Conservation (phyloP, 169 alveolate genomes). For the Amoebophrya sp. region DNA sequence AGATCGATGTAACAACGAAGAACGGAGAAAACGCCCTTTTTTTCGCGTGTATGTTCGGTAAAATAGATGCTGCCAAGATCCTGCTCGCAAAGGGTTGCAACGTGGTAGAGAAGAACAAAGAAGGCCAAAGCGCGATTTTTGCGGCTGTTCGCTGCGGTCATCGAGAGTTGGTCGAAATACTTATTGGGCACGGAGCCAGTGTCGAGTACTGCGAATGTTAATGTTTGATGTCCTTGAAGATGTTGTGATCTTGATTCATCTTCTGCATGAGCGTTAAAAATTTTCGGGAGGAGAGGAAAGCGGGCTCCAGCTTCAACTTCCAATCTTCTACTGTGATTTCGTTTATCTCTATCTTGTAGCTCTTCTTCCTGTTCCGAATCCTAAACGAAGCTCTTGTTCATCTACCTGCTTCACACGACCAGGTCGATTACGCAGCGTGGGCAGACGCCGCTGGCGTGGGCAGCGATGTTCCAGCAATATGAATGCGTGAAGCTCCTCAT, state of each 20-base stretch:
- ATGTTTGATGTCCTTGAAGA: too few relatives aligned
- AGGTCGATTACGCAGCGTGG: conserved; percentile 27
- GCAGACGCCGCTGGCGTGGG: conserved; percentile 21
- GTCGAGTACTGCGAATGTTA: conserved; percentile 7
- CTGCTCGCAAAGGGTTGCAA: background rate
- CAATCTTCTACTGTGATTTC: too few relatives aligned
- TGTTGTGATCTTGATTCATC: too few relatives aligned
- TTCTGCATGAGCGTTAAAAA: too few relatives aligned
- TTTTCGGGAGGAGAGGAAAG: too few relatives aligned
- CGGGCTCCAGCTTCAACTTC: too few relatives aligned
- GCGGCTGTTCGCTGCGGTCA: conserved; percentile 14
- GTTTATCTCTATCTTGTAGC: too few relatives aligned
- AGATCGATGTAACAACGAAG: conserved; percentile 16
- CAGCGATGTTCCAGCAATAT: background rate
- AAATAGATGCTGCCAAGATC: background rate
- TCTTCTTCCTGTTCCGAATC: too few relatives aligned
- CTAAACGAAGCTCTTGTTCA: too few relatives aligned
- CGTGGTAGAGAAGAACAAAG: conserved; percentile 27
- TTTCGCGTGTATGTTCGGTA: conserved; percentile 25
- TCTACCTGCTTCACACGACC: too few relatives aligned
- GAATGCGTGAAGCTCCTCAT: conserved; percentile 31
- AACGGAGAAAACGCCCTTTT: conserved; percentile 26
- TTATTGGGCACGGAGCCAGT: background rate
- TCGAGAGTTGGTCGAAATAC: background rate
- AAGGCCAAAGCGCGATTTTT: conserved; percentile 28